These are phyloP conservation scores for Fusarium scirpi DNA, from an alignment of 2,329 filamentous ascomycete species.

Conservation along the genomic window DNA sequence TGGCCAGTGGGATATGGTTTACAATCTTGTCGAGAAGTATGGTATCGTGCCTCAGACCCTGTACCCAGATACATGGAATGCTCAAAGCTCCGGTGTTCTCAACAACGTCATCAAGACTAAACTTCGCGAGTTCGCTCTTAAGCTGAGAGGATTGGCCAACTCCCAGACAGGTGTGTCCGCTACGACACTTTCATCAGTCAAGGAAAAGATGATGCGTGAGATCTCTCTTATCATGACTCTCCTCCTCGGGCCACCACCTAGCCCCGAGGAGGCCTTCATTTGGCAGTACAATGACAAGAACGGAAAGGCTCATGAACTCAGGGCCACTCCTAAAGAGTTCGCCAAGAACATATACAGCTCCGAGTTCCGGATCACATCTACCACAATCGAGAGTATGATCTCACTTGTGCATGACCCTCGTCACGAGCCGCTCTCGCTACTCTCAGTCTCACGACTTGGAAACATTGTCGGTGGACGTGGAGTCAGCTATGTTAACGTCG, in stretches of 20 bases:
- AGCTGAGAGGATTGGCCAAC: constrained; percentile 69
- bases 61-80: constrained; percentile 86
- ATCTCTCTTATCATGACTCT: constrained; percentile 85
- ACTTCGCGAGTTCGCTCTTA: constrained; percentile 85
- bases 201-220: constrained; percentile 81
- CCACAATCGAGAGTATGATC: constrained; percentile 76
- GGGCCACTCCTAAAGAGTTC: constrained; percentile 76
- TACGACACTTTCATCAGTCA: constrained; percentile 62
- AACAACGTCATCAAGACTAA: constrained; percentile 84
- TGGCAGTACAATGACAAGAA: constrained; percentile 84
- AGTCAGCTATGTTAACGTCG: constrained; percentile 86
- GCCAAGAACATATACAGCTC: constrained; percentile 73
- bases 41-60: constrained; percentile 85
- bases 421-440: constrained; percentile 76
- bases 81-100: constrained; percentile 75
- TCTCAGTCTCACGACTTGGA: constrained; percentile 83
- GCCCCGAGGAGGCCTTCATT: constrained; percentile 74
- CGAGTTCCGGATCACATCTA: constrained; percentile 68
- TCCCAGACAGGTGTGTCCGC: constrained; percentile 49
- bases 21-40: constrained; percentile 87
- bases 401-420: constrained; percentile 89
- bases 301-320: constrained; percentile 72
- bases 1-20: constrained; percentile 93
- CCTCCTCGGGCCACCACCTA: constrained; percentile 82
- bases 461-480: constrained; percentile 83